phyloP scores from a whole-genome alignment of 805 yeast genomes.

The Ogataea methanolica region DNA sequence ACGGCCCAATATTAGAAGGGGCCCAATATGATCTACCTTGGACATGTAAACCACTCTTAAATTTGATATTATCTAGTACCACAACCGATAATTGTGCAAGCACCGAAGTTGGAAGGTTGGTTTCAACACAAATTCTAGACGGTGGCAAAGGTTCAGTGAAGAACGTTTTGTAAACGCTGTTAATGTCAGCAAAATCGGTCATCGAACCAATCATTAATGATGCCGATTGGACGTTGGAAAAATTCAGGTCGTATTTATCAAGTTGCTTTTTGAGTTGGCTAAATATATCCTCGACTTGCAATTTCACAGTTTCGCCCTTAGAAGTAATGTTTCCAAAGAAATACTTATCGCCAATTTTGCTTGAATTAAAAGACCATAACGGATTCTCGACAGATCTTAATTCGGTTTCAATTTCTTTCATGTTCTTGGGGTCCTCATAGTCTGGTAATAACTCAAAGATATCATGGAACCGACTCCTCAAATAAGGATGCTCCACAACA shows the following conservation, averaged over 20 bases:
- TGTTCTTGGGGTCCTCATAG: not conserved
- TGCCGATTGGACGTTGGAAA: conserved; percentile 52
- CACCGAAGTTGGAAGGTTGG: conserved; percentile 37
- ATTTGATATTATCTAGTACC: conserved; percentile 31
- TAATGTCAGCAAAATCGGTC: conserved; percentile 57
- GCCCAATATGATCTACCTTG: conserved; percentile 97
- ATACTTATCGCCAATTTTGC: conserved; percentile 26
- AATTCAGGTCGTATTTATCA: conserved; percentile 24
- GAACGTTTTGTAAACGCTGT: conserved; percentile 50
- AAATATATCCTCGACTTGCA: conserved; percentile 50
- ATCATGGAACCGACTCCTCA: conserved; percentile 36
- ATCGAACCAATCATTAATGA: conserved; percentile 61
- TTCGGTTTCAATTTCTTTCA: not conserved
- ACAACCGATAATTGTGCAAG: conserved; percentile 59
- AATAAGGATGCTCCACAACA: conserved; percentile 33
- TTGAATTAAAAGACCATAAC: conserved; percentile 11
- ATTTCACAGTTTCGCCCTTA: conserved; percentile 25
- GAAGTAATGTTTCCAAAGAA: conserved; percentile 43
- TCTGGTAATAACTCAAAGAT: conserved; percentile 6
- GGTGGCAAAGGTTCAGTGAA: conserved; percentile 75
- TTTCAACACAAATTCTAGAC: conserved; percentile 78
- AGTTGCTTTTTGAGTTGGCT: conserved; percentile 35
- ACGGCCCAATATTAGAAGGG: conserved; percentile 97
- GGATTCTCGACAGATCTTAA: not conserved
- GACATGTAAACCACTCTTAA: conserved; percentile 75